Evolutionary conservation across 352 stramenopile genomes (phyloP), one percentile per base, ranked within the genome.

Genomic region (Aphanomyces astaci): DNA sequence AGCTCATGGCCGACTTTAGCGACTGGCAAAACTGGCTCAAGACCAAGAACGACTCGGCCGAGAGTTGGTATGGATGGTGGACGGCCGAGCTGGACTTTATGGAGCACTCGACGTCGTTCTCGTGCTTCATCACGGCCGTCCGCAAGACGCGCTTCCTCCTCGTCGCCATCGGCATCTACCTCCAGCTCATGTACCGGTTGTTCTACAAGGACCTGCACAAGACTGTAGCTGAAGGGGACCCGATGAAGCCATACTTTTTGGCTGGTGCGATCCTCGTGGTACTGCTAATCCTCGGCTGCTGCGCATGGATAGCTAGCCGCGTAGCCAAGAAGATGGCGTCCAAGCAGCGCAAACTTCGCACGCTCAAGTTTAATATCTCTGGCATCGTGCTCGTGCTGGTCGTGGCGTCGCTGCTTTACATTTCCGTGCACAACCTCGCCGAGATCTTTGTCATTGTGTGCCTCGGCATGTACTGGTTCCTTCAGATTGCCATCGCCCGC

Each of bases 21-120:
- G 83, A 94, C 66, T 99, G 94, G 87, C 84, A 98, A 46, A 87
- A 92, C 63, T 99, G 95, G 96, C 90, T 99, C 64, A 77, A 73
- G 22, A 93, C 85, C 40, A 90, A 81, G 13, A 94, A 95, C 30
- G 87, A 95, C 69, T 93, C 85, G 17, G 81, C 87, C 17, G 82
- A 92, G 51, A 90, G 81, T 74, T 95, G 87, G 87, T 89, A 88
- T 63, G 87, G 87, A 17, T 95, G 87, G 87, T 95, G 85, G 85
- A 85, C 79, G n/a, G 87, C 79, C 66, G 87, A 95, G 57, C 66
- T 91, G 15, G 81, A 88, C 36, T 94, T 91, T 74, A 68, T 94
- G 31, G 83, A 95, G 73, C 84, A 95, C 75, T 90, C 85, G n/a
- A 86, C 84, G 4, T 60, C 70, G 19, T 79, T 77, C 52, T 76